Evolutionary conservation across 805 yeast genomes (phyloP), one percentile per base, ranked within the genome.

Genomic region (Zygotorulaspora danielsina): DNA sequence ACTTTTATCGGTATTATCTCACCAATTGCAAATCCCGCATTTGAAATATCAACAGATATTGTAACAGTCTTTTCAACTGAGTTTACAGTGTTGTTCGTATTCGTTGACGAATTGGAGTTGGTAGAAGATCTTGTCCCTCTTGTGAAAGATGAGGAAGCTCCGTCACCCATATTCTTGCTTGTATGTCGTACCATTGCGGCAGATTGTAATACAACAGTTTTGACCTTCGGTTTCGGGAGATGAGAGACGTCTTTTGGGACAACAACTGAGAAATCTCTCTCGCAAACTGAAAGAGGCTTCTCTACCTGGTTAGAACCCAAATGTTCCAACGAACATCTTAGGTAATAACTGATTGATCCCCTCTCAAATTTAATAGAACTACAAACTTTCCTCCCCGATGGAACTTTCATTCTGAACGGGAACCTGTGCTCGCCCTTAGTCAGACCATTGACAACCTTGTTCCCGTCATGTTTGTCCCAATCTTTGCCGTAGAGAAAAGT

Each of bases 351-450:
- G 11, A 88, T 84, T 13, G 85, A 75, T n/a, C 97, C 96, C 51
- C 79, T 78, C 50, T 89, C 96, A 51, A 88, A 88, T 48, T 79
- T 80, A 18, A 88, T 73, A 36, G 87, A 78, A 16, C 93, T 83
- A 59, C 71, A 81, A 3, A 85, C 72, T 48, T 83, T 75, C 47
- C 76, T 78, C 49, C 72, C 48, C 9, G 39, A 73, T 1, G 96
- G 96, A n/a, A 88, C 69, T 50, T 77, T 81, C 30, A 88, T 84
- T 34, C 82, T 76, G 55, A 88, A 89, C 15, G 95, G 95, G 57
- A 89, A 88, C 24, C 85, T 65, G 61, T 88, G 96, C 55, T 84
- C 90, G 29, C 96, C 96, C 53, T 78, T 77, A 13, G 78, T 73
- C n/a, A 84, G 58, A 0, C 84, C 84, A 42, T 59, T 56, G 2